A percentile compares a stretch with the other conserved stretches of the same genome.
phyloP scores from a whole-genome alignment of 306 rosid species.

The Calophaca sinica region DNA sequence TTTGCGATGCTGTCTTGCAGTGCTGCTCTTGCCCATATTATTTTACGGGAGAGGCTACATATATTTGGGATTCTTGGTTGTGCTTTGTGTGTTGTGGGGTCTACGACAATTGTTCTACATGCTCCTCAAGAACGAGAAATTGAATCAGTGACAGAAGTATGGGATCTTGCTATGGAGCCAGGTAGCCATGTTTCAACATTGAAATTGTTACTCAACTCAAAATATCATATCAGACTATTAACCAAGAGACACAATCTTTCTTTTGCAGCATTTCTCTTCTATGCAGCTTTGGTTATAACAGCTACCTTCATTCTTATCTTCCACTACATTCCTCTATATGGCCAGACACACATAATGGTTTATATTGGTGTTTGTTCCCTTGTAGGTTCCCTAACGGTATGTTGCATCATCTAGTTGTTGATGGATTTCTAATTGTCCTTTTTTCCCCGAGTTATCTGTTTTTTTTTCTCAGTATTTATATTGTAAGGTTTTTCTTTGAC shows the following conservation, averaged over 20 bases:
- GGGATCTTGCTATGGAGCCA: slow-evolving; percentile 99
- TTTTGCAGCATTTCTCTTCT: slow-evolving; percentile 84
- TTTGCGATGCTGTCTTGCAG: slow-evolving; percentile 63
- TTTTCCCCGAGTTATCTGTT: slow-evolving; percentile 38
- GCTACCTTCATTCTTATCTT: slow-evolving; percentile 82
- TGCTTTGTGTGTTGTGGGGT: slow-evolving; percentile 95
- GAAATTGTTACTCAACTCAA: slow-evolving; percentile 27
- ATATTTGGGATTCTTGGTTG: slow-evolving; percentile 97
- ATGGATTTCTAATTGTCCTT: slow-evolving; percentile 35
- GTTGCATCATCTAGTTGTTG: slow-evolving; percentile 44
- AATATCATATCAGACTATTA: slow-evolving; percentile 31
- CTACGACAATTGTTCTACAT: slow-evolving; percentile 94
- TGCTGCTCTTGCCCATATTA: slow-evolving; percentile 97
- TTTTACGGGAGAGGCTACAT: slow-evolving; percentile 88
- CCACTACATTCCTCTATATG: slow-evolving; percentile 87
- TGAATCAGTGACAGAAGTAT: slow-evolving; percentile 90
- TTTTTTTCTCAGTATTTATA: slow-evolving; percentile 35
- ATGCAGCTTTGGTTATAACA: slow-evolving; percentile 78
- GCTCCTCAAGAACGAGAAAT: slow-evolving; percentile 96
- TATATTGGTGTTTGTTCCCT: slow-evolving; percentile 98
- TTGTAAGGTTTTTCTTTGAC: slow-evolving; percentile 50
- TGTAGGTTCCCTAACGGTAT: slow-evolving; percentile 97
- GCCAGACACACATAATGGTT: slow-evolving; percentile 99
- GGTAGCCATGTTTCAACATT: slow-evolving; percentile 57
- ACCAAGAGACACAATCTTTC: slow-evolving; percentile 40